A percentile compares a stretch with the other conserved stretches of the same genome.
Conservation (phyloP, 306 rosid species). For the Arachis hypogaea region DNA sequence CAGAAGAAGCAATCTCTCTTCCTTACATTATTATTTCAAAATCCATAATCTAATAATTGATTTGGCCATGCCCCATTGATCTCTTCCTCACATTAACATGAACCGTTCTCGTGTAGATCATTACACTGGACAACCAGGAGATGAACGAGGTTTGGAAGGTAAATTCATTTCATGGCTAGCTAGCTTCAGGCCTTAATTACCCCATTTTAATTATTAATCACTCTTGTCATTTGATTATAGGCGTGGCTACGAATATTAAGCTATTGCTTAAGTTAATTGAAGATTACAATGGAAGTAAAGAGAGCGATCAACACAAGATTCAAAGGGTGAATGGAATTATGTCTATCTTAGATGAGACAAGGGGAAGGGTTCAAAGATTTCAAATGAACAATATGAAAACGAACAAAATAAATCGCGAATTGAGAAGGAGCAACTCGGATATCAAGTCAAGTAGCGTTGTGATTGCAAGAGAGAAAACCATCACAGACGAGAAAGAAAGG, state of each 20-base stretch:
- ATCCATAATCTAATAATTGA: background rate
- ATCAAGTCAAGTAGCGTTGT: conserved; percentile 56
- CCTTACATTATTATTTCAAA: conserved; percentile 47
- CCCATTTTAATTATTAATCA: background rate
- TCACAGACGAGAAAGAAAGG: conserved; percentile 76
- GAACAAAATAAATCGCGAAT: conserved; percentile 57
- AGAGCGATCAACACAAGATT: conserved; percentile 53
- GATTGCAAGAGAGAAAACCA: conserved; percentile 53
- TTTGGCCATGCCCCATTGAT: background rate
- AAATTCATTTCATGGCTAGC: background rate
- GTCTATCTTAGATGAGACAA: conserved; percentile 67
- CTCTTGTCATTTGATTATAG: conserved; percentile 39
- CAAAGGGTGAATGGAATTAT: conserved; percentile 90
- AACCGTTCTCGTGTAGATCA: conserved; percentile 49
- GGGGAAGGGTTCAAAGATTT: conserved; percentile 61
- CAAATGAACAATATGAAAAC: conserved; percentile 32
- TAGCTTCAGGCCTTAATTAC: too few species aligned
- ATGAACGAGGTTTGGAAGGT: conserved; percentile 68
- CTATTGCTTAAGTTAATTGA: conserved; percentile 72
- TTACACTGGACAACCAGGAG: conserved; percentile 39
- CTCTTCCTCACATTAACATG: conserved; percentile 44
- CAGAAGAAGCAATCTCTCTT: conserved; percentile 59
- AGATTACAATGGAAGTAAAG: conserved; percentile 73
- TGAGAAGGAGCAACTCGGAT: conserved; percentile 79
- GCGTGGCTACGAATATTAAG: conserved; percentile 72